Conservation (phyloP, 2,329 filamentous ascomycete species). For the Fusarium phyllophilum region DNA sequence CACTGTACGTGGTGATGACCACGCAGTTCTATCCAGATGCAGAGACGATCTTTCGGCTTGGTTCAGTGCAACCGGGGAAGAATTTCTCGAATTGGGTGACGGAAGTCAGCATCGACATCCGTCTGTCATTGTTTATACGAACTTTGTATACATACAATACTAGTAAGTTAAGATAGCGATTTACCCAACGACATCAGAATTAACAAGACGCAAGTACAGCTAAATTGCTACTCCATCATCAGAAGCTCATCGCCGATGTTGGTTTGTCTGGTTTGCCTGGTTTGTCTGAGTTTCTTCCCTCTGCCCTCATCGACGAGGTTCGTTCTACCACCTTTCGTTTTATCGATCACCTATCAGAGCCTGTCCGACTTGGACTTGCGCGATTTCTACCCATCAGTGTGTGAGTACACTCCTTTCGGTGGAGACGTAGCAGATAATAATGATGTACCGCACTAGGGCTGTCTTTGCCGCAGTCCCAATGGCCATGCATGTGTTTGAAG, state of each 20-base stretch:
- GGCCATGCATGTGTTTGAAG: not conserved
- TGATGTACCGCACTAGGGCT: not conserved
- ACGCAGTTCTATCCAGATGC: not conserved
- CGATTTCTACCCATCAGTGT: not conserved
- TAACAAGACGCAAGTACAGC: not conserved
- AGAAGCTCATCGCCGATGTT: not conserved
- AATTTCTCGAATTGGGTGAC: not conserved
- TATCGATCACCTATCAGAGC: not conserved
- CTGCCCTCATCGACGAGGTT: not conserved
- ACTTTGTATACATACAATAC: not conserved
- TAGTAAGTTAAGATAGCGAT: not conserved
- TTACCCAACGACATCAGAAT: accelerated
- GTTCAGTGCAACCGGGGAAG: not conserved
- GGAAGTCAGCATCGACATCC: not conserved
- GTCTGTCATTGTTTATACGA: not conserved
- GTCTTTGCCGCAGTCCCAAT: not conserved
- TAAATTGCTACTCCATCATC: not conserved
- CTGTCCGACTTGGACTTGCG: not conserved
- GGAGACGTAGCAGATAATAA: not conserved
- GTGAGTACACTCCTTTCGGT: not conserved
- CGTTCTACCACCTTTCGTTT: not conserved
- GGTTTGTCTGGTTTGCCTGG: not conserved
- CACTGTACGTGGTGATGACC: not conserved
- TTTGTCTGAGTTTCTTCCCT: not conserved
- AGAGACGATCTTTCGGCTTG: not conserved